Evolutionary conservation across 164 flowering plant species (phyloP).

Genomic region (Dillenia turbinata): DNA sequence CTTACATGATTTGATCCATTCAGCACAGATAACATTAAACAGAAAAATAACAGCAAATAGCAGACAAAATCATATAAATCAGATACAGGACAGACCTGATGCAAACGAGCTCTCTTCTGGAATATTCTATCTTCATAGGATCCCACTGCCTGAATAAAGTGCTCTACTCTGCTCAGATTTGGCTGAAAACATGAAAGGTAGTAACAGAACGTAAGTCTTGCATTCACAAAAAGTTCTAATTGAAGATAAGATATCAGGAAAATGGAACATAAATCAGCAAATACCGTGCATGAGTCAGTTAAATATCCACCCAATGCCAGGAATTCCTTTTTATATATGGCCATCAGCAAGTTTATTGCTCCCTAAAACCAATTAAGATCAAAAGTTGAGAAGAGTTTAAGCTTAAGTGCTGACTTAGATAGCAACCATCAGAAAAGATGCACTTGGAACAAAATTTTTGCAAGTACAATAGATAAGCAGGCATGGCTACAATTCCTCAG

Average conservation of each 20-base stretch:
- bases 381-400: not conserved
- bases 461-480: no score
- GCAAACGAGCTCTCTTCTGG: slow-evolving; percentile 82
- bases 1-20: no score
- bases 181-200: slow-evolving; percentile 42
- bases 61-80: not conserved
- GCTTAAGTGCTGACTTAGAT: not conserved
- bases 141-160: slow-evolving; percentile 92
- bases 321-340: slow-evolving; percentile 88
- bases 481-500: no score
- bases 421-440: no score
- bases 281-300: slow-evolving; percentile 80
- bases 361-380: slow-evolving; percentile 44
- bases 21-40: no score
- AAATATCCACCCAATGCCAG: slow-evolving; percentile 72
- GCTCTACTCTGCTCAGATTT: slow-evolving; percentile 71
- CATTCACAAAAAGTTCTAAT: not conserved
- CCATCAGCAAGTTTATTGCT: slow-evolving; percentile 84
- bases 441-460: no score
- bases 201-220: not conserved
- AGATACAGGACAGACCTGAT: slow-evolving; percentile 48
- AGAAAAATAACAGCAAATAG: not conserved
- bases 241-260: not conserved
- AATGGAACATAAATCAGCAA: not conserved
- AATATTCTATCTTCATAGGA: slow-evolving; percentile 90